Conservation (phyloP, 139 green algal species). For the Picochlorum costavermella region DNA sequence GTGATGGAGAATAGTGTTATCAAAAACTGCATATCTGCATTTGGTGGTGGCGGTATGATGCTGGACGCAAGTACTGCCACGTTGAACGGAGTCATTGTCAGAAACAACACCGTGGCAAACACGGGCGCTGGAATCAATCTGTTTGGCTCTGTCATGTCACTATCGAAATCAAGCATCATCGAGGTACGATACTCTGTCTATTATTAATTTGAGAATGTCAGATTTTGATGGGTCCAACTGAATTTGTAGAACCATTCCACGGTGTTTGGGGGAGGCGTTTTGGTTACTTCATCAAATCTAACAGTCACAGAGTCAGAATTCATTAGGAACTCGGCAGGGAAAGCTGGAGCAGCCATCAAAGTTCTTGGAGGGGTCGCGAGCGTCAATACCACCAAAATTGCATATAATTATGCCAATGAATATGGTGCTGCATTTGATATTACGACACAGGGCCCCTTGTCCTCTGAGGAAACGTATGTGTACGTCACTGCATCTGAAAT, state of each 20-base stretch:
- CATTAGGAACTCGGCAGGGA: background rate
- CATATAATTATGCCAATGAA: conserved; percentile 5
- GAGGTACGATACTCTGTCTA: background rate
- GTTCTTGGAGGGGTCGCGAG: conserved; percentile 7
- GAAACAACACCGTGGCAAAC: conserved; percentile 8
- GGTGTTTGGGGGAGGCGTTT: conserved; percentile 18
- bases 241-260: conserved; percentile 14
- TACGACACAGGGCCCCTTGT: background rate
- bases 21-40: background rate
- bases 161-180: conserved; percentile 5
- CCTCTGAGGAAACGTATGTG: conserved; percentile 1
- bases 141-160: conserved; percentile 4
- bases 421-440: conserved; percentile 16
- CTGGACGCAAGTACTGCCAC: background rate
- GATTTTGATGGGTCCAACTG: no score
- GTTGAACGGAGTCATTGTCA: background rate
- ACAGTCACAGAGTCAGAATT: conserved; percentile 6
- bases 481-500: background rate
- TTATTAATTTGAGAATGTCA: no score
- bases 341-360: conserved; percentile 15
- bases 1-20: background rate
- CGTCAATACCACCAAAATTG: conserved; percentile 6
- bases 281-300: conserved; percentile 13
- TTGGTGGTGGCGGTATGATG: conserved; percentile 8
- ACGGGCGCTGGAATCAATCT: conserved; percentile 2